Base-by-base conservation (phyloP, 73 alveolate genomes). In the Paramecium biaurelia region DNA sequence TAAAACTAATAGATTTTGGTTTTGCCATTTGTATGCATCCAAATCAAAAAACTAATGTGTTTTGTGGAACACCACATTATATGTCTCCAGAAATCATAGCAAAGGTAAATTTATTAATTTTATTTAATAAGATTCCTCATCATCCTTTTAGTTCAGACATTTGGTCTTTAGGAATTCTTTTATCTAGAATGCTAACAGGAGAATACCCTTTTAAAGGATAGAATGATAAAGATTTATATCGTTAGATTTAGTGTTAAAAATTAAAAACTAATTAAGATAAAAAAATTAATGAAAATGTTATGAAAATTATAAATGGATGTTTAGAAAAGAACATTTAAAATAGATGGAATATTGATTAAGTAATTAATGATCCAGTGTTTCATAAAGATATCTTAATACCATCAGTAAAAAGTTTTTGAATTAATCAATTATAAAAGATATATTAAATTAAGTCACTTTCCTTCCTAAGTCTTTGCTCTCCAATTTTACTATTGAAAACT, bases 61-160 rank as follows among this genome's bases (percentile, higher is more conserved):
- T 95, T 92, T 98, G 99, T 93, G 99, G 99, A 14, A 98, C 99
- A 21, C 99, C 99, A 0, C 89, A 97, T 32, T 98, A 98, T 89
- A 98, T 98, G 99, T 97, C 99, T 9, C 99, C 99, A 0, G 99
- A 98, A 94, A 97, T 98, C 21, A 97, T 97, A 18, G 92, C 95
- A 57, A 97, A 95, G 92, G 98, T 95, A 86, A 97, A 97, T 79
- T 96, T 96, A 86, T 94, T 95, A 53, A 38, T 10, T 98, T 98
- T 6, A 95, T 93, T 37, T 88, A 47, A 47, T 47, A 58, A 68
- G 97, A 86, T 42, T 42, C 90, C 90, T 45, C 90, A 79, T 47
- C 45, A 32, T 79, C 90, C 90, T 3, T 42, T 15, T 18, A 43
- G 76, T 79, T 79, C 94, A 15, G 98, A 95, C 86, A 87, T 95